Conservation (phyloP, 176 grass and related monocot species). For the Aegilops bicornis region DNA sequence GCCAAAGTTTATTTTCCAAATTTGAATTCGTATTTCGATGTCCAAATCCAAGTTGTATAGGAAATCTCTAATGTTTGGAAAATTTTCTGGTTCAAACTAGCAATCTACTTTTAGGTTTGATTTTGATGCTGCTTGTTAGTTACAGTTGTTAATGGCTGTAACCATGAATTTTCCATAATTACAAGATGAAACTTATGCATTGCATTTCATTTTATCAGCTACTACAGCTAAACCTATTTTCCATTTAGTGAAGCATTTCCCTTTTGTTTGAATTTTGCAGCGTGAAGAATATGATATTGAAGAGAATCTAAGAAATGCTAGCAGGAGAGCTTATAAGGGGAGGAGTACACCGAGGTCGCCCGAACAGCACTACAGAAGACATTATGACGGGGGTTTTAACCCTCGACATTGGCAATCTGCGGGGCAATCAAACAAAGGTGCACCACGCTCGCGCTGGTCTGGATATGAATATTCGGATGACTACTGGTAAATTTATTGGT, state of each 20-base stretch:
- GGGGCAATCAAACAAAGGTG: conserved; percentile 36
- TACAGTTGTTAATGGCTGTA: background rate
- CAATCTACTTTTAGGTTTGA: conserved; percentile 9
- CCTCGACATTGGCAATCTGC: conserved; percentile 46
- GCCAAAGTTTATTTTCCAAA: background rate
- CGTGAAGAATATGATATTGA: conserved; percentile 78
- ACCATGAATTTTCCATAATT: background rate
- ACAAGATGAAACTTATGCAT: conserved; percentile 7
- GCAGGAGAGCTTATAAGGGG: conserved; percentile 37
- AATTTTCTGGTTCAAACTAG: background rate
- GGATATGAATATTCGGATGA: conserved; percentile 40
- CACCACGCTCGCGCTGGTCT: conserved; percentile 33
- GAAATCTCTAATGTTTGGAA: background rate
- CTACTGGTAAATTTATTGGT: conserved; percentile 45
- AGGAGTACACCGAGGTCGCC: conserved; percentile 41
- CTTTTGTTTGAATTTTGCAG: conserved; percentile 53
- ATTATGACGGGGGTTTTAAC: conserved; percentile 42
- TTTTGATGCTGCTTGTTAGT: background rate
- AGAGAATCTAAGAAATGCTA: conserved; percentile 63
- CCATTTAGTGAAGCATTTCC: background rate
- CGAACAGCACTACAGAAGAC: conserved; percentile 43
- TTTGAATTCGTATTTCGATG: background rate
- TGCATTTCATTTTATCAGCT: conserved; percentile 12
- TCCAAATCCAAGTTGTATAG: background rate
- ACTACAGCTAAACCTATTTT: conserved; percentile 4